These are phyloP conservation scores for Zizania latifolia DNA, from an alignment of 176 grass and related monocot genomes.

Conservation along the genomic window DNA sequence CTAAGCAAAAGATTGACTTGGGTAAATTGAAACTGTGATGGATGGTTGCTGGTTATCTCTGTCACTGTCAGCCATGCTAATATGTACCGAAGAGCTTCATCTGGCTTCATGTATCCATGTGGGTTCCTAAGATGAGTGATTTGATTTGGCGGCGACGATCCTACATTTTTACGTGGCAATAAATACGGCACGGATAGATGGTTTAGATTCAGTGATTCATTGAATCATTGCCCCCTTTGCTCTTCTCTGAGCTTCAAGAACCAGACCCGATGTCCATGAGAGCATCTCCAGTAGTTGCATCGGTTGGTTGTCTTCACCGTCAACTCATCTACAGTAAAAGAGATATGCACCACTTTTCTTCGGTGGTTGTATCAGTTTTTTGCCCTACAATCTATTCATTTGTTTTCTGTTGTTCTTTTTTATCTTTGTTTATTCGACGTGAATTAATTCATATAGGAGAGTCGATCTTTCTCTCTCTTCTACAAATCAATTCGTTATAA, in stretches of 20 bases:
- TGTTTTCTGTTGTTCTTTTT: no score
- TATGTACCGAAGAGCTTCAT: not conserved
- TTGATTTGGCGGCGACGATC: not conserved
- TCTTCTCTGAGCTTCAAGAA: not conserved
- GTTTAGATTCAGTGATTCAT: constrained; percentile 1
- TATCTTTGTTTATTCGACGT: no score
- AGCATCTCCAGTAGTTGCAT: no score
- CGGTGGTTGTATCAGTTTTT: no score
- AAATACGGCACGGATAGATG: not conserved
- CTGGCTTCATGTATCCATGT: not conserved
- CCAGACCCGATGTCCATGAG: not conserved
- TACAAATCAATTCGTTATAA: no score
- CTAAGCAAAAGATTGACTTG: constrained; percentile 75
- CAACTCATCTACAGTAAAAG: no score
- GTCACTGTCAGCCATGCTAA: not conserved
- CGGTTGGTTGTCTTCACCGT: no score
- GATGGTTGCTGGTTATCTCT: not conserved
- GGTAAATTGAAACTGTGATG: constrained; percentile 75
- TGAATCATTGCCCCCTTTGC: not conserved
- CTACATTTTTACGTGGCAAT: not conserved
- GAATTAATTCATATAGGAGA: no score
- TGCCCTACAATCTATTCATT: no score
- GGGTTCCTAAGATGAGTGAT: not conserved
- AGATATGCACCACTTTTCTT: no score
- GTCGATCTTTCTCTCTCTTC: no score